Base-by-base conservation (phyloP, 208 protist species). In the Leishmania amazonensis region DNA sequence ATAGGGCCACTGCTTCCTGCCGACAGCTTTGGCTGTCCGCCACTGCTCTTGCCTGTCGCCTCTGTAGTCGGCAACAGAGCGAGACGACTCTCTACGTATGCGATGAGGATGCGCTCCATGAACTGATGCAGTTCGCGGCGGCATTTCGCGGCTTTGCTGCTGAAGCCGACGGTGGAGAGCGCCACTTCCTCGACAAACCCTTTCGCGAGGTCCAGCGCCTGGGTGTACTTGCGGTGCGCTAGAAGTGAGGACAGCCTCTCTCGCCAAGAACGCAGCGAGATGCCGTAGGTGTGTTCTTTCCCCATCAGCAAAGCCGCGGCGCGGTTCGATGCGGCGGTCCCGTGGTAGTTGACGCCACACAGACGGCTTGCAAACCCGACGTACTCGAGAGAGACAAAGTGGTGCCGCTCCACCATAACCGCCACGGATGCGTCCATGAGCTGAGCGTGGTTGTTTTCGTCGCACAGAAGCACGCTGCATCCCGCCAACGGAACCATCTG, bases 231-330 rank as follows among this genome's bases (percentile, higher is more conserved):
- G 45, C 83, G 74, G 5, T 83, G 79, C 42, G 81, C 75, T 42
- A 96, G 68, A 40, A 97, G 71, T 35, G 80, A 84, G 60, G 94
- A 87, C 7, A 97, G 80, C 2, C 94, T 84, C 24, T 80, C 88
- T n/a, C 84, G 53, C 94, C 94, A 97, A n/a, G 94, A 85, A 21
- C 93, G 80, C 47, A 97, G 51, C 5, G 85, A 87, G 76, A 86
- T 88, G 51, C 83, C 88, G 75, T 92, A 92, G 75, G 74, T 71
- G 42, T 38, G 72, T 19, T 80, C 51, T 35, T 79, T 88, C 47
- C 89, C 88, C 5, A 96, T 76, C 45, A 92, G 38, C 38, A 94
- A 45, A 1, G 79, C 89, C 15, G 81, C 51, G 17, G 76, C 67
- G 8, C 86, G 80, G 80, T 85, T 90, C 42, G 76, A 81, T 28